phyloP scores from a whole-genome alignment of 2,329 filamentous ascomycete species.

The Drechslerella coelobrocha region DNA sequence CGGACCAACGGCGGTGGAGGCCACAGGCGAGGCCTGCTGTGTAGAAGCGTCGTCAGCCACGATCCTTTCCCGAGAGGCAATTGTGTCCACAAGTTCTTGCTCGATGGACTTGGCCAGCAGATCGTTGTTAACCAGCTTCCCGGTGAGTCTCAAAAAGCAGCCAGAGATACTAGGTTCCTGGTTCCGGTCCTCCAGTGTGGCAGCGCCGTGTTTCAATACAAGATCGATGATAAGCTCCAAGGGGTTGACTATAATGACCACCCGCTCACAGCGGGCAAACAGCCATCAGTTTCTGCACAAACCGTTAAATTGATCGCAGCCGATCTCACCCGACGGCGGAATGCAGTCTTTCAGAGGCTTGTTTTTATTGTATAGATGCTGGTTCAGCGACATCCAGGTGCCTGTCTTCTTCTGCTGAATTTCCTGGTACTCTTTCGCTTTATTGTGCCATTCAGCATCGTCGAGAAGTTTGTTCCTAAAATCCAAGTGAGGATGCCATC shows the following conservation, averaged over 20 bases:
- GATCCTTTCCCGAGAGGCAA: conserved; percentile 41
- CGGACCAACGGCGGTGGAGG: conserved; percentile 19
- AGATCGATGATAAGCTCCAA: conserved; percentile 42
- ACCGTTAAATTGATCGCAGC: conserved; percentile 31
- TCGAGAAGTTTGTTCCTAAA: conserved; percentile 49
- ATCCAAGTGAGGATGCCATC: conserved; percentile 31
- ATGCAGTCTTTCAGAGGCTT: conserved; percentile 37
- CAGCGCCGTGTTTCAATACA: conserved; percentile 39
- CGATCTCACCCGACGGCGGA: conserved; percentile 47
- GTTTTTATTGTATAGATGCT: conserved; percentile 45
- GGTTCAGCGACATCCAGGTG: conserved; percentile 47
- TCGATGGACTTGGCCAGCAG: conserved; percentile 37
- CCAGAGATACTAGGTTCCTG: conserved; percentile 46
- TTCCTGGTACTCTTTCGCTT: conserved; percentile 46
- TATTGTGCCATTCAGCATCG: conserved; percentile 36
- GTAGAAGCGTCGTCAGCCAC: conserved; percentile 38
- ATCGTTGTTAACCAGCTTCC: conserved; percentile 25
- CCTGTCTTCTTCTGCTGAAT: conserved; percentile 46
- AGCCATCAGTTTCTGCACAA: conserved; percentile 35
- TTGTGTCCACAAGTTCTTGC: conserved; percentile 28
- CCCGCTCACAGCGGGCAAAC: conserved; percentile 18
- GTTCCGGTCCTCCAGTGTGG: conserved; percentile 38
- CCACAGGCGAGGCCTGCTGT: conserved; percentile 37
- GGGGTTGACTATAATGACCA: conserved; percentile 41
- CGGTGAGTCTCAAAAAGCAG: conserved; percentile 37